A percentile compares a stretch with the other conserved stretches of the same genome.
phyloP scores from a whole-genome alignment of 2,329 filamentous ascomycete genomes.

The Pyrenochaeta sp. region DNA sequence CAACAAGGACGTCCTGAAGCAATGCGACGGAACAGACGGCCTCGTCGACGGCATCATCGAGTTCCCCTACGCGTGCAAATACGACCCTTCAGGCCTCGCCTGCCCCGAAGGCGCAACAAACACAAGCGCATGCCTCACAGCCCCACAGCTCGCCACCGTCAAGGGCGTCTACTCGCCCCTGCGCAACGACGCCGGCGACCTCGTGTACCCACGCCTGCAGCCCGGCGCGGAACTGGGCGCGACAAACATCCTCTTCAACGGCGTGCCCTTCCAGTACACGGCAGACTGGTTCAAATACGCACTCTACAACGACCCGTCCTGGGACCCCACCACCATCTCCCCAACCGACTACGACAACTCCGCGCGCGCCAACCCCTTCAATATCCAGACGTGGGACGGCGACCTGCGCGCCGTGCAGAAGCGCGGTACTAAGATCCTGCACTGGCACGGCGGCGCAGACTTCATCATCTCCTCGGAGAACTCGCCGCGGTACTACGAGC shows the following conservation, averaged over 20 bases:
- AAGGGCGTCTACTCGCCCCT: constrained; percentile 53
- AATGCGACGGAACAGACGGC: constrained; percentile 61
- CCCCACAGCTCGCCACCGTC: constrained; percentile 54
- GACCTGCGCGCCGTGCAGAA: constrained; percentile 47
- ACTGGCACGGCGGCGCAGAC: constrained; percentile 56
- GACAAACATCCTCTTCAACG: constrained; percentile 48
- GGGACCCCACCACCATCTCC: constrained; percentile 50
- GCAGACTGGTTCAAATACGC: constrained; percentile 59
- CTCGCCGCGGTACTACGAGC: constrained; percentile 58
- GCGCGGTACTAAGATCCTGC: constrained; percentile 56
- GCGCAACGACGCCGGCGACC: constrained; percentile 51
- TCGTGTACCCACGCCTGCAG: constrained; percentile 61
- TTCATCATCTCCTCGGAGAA: constrained; percentile 55
- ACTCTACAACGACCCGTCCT: constrained; percentile 55
- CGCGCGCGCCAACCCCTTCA: constrained; percentile 44
- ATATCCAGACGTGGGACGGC: constrained; percentile 52
- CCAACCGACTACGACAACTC: constrained; percentile 52
- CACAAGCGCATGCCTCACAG: constrained; percentile 53
- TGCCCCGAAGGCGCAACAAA: constrained; percentile 42
- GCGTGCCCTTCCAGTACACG: constrained; percentile 53
- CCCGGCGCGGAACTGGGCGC: constrained; percentile 56
- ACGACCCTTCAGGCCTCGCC: constrained; percentile 50
- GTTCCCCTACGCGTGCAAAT: constrained; percentile 55
- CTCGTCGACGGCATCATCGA: constrained; percentile 58
- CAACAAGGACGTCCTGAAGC: constrained; percentile 53